phyloP scores from a whole-genome alignment of 2,329 filamentous ascomycete genomes.

The Anthostomella pinea region DNA sequence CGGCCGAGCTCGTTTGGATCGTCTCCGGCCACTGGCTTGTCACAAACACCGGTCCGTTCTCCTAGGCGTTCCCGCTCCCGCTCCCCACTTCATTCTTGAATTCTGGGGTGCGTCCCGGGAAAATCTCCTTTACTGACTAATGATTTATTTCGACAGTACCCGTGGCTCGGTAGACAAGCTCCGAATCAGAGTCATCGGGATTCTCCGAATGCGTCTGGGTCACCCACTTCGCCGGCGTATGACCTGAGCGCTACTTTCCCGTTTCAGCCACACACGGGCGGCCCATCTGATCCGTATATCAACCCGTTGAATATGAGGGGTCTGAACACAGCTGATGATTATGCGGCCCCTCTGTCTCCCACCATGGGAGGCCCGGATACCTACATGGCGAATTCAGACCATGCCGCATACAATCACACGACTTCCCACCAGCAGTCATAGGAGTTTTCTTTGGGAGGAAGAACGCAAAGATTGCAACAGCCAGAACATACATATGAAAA shows the following conservation, averaged over 20 bases:
- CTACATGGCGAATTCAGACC: constrained; percentile 18
- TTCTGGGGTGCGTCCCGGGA: constrained; percentile 4
- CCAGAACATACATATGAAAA: too few relatives aligned
- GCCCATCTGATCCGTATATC: constrained; percentile 16
- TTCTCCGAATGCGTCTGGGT: constrained; percentile 9
- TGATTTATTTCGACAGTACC: constrained; percentile 15
- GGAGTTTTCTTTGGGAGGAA: constrained; percentile 13
- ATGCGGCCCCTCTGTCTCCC: constrained; percentile 17
- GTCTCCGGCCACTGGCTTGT: constrained; percentile 12
- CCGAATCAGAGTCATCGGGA: constrained; percentile 16
- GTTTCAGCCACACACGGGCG: constrained; percentile 15
- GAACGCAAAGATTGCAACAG: constrained; percentile 5
- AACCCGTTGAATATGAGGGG: constrained; percentile 18
- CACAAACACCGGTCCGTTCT: constrained; percentile 25
- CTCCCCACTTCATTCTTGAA: constrained; percentile 7
- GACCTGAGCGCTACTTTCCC: constrained; percentile 15
- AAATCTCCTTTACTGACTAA: constrained; percentile 17
- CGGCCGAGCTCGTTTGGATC: constrained; percentile 19
- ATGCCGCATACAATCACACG: constrained; percentile 15
- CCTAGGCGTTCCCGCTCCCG: constrained; percentile 15
- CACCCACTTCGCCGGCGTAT: constrained; percentile 11
- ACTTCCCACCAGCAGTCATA: constrained; percentile 25
- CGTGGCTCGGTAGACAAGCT: constrained; percentile 14
- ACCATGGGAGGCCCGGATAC: constrained; percentile 19
- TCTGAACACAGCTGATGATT: too few relatives aligned